A percentile compares a stretch with the other conserved stretches of the same genome.
These are phyloP conservation scores for Tuber umbilicatum DNA, from an alignment of 495 filamentous ascomycete genomes.

Conservation along the genomic window DNA sequence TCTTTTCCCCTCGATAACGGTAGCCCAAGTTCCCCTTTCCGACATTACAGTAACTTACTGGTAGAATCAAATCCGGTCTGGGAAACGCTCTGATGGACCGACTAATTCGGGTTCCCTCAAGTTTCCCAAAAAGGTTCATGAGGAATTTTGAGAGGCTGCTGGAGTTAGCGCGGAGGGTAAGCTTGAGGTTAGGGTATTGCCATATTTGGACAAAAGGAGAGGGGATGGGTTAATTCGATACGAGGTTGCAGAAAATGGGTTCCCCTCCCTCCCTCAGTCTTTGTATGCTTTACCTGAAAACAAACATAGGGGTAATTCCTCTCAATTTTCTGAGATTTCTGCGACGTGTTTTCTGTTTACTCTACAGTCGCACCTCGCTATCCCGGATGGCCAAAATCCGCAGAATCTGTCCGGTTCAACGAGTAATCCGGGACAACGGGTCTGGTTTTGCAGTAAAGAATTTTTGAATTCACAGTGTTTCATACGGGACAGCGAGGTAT, in stretches of 20 bases:
- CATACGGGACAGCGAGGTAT: no score
- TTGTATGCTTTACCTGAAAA: no score
- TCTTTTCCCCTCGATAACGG: no score
- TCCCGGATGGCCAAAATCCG: no score
- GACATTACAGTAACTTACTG: no score
- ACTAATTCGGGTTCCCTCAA: not conserved
- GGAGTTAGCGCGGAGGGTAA: constrained; percentile 1
- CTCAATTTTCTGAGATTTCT: not conserved
- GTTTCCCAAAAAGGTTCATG: not conserved
- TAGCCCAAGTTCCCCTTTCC: not conserved
- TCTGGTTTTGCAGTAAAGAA: no score
- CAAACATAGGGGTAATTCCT: not conserved
- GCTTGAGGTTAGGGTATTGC: not conserved
- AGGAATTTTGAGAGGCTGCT: not conserved
- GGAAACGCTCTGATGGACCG: not conserved
- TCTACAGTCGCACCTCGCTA: no score
- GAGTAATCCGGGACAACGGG: no score
- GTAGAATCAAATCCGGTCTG: not conserved
- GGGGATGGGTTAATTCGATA: not conserved
- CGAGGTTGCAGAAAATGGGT: not conserved
- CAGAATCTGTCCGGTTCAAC: no score
- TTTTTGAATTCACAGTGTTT: no score
- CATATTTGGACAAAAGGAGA: not conserved
- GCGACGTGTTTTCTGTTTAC: not conserved
- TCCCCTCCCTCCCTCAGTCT: not conserved